Base-by-base conservation (phyloP, 2,329 filamentous ascomycete species). In the Hypomyces perniciosus region DNA sequence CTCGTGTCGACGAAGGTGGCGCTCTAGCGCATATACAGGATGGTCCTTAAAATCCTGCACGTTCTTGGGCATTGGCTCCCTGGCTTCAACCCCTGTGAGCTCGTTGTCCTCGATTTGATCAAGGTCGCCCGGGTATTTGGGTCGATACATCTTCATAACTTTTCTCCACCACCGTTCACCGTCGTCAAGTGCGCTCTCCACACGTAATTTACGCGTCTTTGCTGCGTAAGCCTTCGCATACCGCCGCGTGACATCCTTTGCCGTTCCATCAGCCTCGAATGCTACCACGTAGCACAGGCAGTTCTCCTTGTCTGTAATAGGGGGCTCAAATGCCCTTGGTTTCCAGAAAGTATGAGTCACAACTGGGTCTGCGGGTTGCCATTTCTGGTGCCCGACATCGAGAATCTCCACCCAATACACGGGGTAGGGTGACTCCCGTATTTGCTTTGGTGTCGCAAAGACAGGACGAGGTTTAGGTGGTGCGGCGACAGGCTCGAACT, bases 321-420 rank as follows among this genome's bases (percentile, higher is more conserved):
- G 89, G 0, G 93, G 93, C 62, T 99, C 93, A 29, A 99, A 74
- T 43, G 80, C 83, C 30, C 77, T 78, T 0, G 89, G 81, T 54
- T 87, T 90, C 64, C 84, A 88, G 49, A 95, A 82, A 0, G 57
- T 86, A 50, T 81, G 77, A 0, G 91, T 95, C 2, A 93, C 90
- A 0, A 96, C 68, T 0, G 91, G 83, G 64, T 99, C 93, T 35
- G 93, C 81, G 0, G 90, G 80, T 50, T 96, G 81, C 93, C 93
- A 99, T 72, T 90, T 95, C 64, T 96, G 88, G 56, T 90, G 82
- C 0, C 87, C 86, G 48, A 83, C 75, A 56, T 96, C 91, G 57
- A 96, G 88, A 4, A 89, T 85, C 69, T 99, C 93, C 1, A 96
- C 85, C 93, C 93, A 99, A 64, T 90, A 97, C 3, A 97, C 78